These are phyloP conservation scores for Cicer yamashitae DNA, from an alignment of 306 rosid species.

Conservation along the genomic window DNA sequence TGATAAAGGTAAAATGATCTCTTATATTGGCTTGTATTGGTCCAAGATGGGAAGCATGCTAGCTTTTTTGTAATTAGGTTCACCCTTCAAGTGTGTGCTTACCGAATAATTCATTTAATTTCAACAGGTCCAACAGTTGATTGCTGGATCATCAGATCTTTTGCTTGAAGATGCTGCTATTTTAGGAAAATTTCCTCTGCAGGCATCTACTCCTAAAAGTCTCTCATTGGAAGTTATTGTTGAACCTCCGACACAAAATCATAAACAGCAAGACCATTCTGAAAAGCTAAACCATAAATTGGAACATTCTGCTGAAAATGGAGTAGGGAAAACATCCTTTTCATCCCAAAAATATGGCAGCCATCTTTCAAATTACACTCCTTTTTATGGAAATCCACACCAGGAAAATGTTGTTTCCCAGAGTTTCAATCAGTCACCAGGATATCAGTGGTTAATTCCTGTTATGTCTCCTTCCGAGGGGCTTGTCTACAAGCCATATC, in stretches of 20 bases:
- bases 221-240: slow-evolving; percentile 54
- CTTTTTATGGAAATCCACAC: slow-evolving; percentile 53
- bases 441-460: slow-evolving; percentile 86
- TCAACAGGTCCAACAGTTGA: slow-evolving; percentile 84
- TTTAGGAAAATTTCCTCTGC: slow-evolving; percentile 60
- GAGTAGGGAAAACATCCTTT: slow-evolving; percentile 68
- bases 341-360: slow-evolving; percentile 56
- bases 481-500: slow-evolving; percentile 88
- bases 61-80: slow-evolving; percentile 6
- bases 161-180: slow-evolving; percentile 68
- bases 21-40: slow-evolving; percentile 38
- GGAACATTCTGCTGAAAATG: slow-evolving; percentile 86
- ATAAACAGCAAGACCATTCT: slow-evolving; percentile 56
- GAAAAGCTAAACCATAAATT: slow-evolving; percentile 63
- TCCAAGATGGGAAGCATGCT: slow-evolving; percentile 41
- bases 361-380: slow-evolving; percentile 61
- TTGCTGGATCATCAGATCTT: slow-evolving; percentile 86
- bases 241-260: slow-evolving; percentile 49
- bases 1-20: slow-evolving; percentile 66
- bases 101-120: slow-evolving; percentile 34
- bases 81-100: slow-evolving; percentile 14
- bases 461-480: slow-evolving; percentile 93
- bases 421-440: slow-evolving; percentile 72
- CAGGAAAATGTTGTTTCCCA: slow-evolving; percentile 54
- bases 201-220: slow-evolving; percentile 59